A percentile compares a stretch with the other conserved stretches of the same genome.
Evolutionary conservation across 805 yeast genomes (phyloP).

Genomic region (Blastobotrys chiropterorum): DNA sequence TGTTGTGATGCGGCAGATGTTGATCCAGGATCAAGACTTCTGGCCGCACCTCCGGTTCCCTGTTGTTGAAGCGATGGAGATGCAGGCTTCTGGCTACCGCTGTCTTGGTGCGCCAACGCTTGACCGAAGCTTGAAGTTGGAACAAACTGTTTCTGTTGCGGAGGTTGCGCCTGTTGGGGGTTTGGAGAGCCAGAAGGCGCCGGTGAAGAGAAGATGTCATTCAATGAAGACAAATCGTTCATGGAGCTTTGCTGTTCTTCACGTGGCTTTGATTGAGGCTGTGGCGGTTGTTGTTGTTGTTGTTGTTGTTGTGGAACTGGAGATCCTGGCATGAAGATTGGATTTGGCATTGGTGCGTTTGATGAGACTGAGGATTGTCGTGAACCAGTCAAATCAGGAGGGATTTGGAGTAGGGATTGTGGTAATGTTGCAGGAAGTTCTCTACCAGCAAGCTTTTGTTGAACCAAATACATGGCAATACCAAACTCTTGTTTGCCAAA

Average conservation of each 20-base stretch:
- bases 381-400: constrained; percentile 26
- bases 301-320: constrained; percentile 7
- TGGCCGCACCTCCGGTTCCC: constrained; percentile 7
- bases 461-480: constrained; percentile 89
- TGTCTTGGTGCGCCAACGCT: constrained; percentile 41
- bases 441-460: constrained; percentile 71
- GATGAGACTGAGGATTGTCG: constrained; percentile 17
- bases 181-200: constrained; percentile 30
- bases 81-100: constrained; percentile 16
- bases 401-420: constrained; percentile 42
- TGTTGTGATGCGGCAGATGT: constrained; percentile 20
- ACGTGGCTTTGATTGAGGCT: constrained; percentile 13
- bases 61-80: constrained; percentile 1
- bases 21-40: constrained; percentile 12
- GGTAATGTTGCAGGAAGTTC: constrained; percentile 78
- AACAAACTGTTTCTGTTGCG: constrained; percentile 42
- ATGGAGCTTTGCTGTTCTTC: constrained; percentile 21
- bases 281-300: constrained; percentile 5
- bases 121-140: constrained; percentile 89
- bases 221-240: constrained; percentile 37
- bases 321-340: constrained; percentile 5
- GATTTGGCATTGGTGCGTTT: constrained; percentile 9
- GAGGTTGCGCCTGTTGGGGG: constrained; percentile 26
- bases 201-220: constrained; percentile 46
- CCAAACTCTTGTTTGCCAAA: constrained; percentile 81